Evolutionary conservation across 2,329 filamentous ascomycete species (phyloP).

Genomic region (Sporothrix brunneoviolacea): DNA sequence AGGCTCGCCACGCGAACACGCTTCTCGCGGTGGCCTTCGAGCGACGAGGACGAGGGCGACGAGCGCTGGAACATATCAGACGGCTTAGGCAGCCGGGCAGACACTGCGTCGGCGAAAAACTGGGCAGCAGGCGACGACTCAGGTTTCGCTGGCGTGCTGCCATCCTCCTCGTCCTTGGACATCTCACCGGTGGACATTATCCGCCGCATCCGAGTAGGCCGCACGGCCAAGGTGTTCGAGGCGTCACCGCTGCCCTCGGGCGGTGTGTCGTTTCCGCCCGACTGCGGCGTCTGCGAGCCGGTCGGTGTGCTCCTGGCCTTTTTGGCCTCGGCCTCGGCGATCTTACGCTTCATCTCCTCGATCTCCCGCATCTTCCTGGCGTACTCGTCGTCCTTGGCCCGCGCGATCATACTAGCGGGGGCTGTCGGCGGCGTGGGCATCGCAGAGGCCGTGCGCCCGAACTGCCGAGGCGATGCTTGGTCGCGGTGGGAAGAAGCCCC

Average conservation of each 20-base stretch:
- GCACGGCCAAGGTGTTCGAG: neutral
- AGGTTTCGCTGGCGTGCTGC: too few relatives aligned
- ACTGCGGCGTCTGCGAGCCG: constrained; percentile 25
- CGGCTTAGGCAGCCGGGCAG: constrained; percentile 23
- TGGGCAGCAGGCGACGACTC: too few relatives aligned
- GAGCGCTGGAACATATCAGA: constrained; percentile 17
- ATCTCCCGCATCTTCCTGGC: constrained; percentile 51
- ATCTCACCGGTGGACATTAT: constrained; percentile 8
- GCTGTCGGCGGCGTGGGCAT: constrained; percentile 33
- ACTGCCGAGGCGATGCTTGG: constrained; percentile 34
- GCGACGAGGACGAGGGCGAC: neutral
- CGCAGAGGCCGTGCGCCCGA: constrained; percentile 33
- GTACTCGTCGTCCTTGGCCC: constrained; percentile 35
- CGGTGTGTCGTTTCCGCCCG: constrained; percentile 21
- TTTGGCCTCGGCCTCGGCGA: constrained; percentile 53
- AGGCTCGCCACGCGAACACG: constrained; percentile 32
- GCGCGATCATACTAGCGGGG: constrained; percentile 26
- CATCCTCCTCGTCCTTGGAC: neutral
- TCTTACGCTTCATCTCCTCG: constrained; percentile 52
- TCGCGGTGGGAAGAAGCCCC: too few relatives aligned
- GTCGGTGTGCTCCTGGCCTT: constrained; percentile 31
- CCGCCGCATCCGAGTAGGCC: constrained; percentile 1
- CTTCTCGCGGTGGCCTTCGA: constrained; percentile 17
- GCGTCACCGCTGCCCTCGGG: constrained; percentile 21
- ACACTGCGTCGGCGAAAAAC: constrained; percentile 16